Base-by-base conservation (phyloP, 345 rosid species). In the Salix dunnii region DNA sequence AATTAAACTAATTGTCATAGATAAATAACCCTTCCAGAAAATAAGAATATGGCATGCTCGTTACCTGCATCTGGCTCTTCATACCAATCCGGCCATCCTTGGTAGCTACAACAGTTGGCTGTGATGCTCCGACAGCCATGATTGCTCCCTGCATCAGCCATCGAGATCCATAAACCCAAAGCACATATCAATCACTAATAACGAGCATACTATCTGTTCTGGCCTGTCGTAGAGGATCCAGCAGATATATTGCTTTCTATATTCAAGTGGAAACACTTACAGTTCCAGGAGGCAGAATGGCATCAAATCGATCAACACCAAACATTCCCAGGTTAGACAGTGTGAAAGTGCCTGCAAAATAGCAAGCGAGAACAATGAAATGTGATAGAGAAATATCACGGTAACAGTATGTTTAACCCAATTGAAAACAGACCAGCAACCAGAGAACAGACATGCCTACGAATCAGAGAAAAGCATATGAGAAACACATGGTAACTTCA, bases 311-410 rank as follows among this genome's bases (percentile, higher is more conserved):
- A 74, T 93, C 97, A 21, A 93, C 99, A 0, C 98, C 99, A 81
- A 90, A 92, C 98, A 96, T 96, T 81, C 98, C 98, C 49, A 96
- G 97, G 90, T 95, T 95, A 64, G 99, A 95, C 61, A 95, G 90
- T 69, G 99, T 93, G 75, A 96, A 96, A 23, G 98, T 96, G 61
- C 98, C 99, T 96, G 85, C 61, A 76, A n/a, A 51, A 5, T 30
- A 28, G 35, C 17, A 25, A 33, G 28, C 4, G 43, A 33, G 14
- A 5, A 30, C n/a, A 43, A 48, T n/a, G 17, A 31, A 28, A 10
- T 16, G 48, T 31, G 51, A 20, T 12, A 4, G 55, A 38, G 28
- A 43, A 74, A 72, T 33, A 25, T 7, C 21, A 17, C 10, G 35
- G n/a, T 40, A 40, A 67, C 72, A n/a, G 21, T 31, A 30, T 69